Percentiles rank a stretch among this genome's conserved stretches.
phyloP scores from a whole-genome alignment of 768 basidiomycete species.

The Calvatia gigantea region DNA sequence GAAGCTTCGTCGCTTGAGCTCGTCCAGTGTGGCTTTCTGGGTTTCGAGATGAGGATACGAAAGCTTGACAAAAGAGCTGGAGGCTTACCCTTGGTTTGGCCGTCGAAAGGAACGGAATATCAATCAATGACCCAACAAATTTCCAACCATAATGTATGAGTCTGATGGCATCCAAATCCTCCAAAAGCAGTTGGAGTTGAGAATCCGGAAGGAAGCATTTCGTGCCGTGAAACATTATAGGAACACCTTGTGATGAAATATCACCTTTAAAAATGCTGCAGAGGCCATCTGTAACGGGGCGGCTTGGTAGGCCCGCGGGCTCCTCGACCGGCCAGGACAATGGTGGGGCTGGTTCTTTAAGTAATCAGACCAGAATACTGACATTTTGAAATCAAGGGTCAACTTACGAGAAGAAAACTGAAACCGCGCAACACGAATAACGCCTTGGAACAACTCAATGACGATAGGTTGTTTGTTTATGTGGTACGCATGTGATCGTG shows the following conservation, averaged over 20 bases:
- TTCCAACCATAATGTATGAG: too few relatives aligned
- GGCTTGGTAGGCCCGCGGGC: too few relatives aligned
- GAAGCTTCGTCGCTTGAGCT: accelerated
- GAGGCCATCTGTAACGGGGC: too few relatives aligned
- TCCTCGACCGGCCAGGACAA: too few relatives aligned
- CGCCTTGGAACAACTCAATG: background rate
- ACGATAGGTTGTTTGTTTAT: background rate
- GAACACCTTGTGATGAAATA: too few relatives aligned
- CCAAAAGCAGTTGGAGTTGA: too few relatives aligned
- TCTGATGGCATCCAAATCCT: too few relatives aligned
- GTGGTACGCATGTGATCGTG: background rate
- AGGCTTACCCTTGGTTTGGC: background rate
- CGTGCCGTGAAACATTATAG: too few relatives aligned
- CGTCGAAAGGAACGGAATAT: background rate
- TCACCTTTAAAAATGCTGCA: too few relatives aligned
- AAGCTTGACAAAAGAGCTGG: background rate
- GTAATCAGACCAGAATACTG: background rate
- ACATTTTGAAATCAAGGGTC: background rate
- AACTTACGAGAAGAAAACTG: background rate
- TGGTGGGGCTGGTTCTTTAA: too few relatives aligned
- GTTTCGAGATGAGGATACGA: background rate
- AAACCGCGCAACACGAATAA: background rate
- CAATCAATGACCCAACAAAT: background rate
- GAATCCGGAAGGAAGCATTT: too few relatives aligned
- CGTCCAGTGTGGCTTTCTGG: background rate